Base-by-base conservation (phyloP, 176 grass and related monocot species). In the Zea luxurians region DNA sequence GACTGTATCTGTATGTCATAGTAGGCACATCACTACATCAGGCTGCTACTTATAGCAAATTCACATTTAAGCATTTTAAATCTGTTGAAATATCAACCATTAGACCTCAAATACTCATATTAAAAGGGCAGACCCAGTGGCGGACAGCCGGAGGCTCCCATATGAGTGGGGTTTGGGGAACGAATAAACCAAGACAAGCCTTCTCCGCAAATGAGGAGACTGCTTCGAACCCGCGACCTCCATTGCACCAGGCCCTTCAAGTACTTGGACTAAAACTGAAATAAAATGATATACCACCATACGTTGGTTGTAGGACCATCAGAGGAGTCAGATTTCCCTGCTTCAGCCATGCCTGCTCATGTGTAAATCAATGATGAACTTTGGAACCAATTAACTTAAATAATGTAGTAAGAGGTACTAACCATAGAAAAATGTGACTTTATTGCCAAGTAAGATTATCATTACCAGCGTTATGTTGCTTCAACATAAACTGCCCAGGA, bases 401-500 rank as follows among this genome's bases (percentile, higher is more conserved):
- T 74, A 77, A 37, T 57, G 21, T 17, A 81, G 21, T 35, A 8
- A 45, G 20, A 61, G 66, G 53, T 61, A 52, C 3, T 7, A 71
- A 74, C 47, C 21, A 78, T 27, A 16, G 17, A 34, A 1, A 43
- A 72, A 27, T 6, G 13, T 21, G 13, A 36, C 5, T 52, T 38
- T 41, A 61, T 9, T 73, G 7, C 59, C 55, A 47, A 7, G 1
- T 36, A 85, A 13, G 13, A 42, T 52, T 10, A 63, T 65, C 36
- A 2, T 71, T 84, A 88, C 86, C 71, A 42, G 70, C 42, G 34
- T 76, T 64, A 37, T 84, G 64, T 65, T 80, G 70, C 72, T 42
- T 80, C 65, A 27, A 84, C 53, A 57, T 73, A 64, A 65, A 88
- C 40, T 90, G 87, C 20, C 66, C 87, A 71, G 89, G 91, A 68